These are phyloP conservation scores for Grammothele lineata DNA, from an alignment of 768 basidiomycete species.

Conservation along the genomic window DNA sequence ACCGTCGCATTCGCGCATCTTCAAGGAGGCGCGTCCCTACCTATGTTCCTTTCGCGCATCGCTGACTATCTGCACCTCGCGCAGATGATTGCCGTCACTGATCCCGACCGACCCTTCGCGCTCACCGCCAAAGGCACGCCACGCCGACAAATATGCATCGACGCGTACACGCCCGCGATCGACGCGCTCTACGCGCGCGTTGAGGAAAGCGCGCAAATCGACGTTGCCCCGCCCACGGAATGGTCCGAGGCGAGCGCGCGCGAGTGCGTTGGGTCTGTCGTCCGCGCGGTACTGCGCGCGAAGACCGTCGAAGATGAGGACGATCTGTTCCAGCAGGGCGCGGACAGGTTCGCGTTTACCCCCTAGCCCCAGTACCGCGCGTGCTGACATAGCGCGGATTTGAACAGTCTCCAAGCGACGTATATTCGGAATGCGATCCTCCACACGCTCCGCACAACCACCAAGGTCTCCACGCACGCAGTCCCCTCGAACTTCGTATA, in stretches of 20 bases:
- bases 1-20: constrained; percentile 41
- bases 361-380: background rate
- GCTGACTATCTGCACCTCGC: background rate
- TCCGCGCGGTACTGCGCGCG: constrained; percentile 34
- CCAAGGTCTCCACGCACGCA: constrained; percentile 4
- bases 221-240: constrained; percentile 22
- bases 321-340: constrained; percentile 38
- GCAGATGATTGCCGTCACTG: constrained; percentile 32
- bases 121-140: constrained; percentile 31
- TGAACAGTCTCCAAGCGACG: constrained; percentile 20
- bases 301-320: constrained; percentile 27
- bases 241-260: constrained; percentile 23
- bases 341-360: constrained; percentile 31
- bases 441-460: constrained; percentile 16
- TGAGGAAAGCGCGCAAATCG: constrained; percentile 30
- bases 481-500: constrained; percentile 21
- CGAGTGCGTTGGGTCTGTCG: constrained; percentile 30
- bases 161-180: constrained; percentile 37
- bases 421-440: constrained; percentile 24
- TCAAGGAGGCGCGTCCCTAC: constrained; percentile 39
- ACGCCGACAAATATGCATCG: constrained; percentile 24
- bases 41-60: background rate
- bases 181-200: constrained; percentile 31
- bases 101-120: constrained; percentile 27
- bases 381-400: background rate